Evolutionary conservation across 2,329 filamentous ascomycete species (phyloP), one percentile per base, ranked within the genome.

Genomic region (Talaromyces sp.): DNA sequence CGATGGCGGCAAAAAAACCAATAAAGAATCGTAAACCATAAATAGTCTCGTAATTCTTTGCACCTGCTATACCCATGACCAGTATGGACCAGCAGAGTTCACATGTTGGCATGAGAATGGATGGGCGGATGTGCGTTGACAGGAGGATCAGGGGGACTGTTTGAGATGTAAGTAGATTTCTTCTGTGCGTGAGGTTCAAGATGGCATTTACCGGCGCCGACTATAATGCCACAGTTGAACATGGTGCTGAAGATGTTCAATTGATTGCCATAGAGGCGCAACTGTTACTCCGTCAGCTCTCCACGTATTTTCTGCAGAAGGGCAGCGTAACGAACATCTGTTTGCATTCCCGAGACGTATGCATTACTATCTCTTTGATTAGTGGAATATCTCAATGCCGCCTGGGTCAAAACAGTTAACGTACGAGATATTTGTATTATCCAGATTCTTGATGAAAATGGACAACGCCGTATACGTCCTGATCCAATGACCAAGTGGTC

Each of bases 391-490:
- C 7, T 25, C 15, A 37, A 6, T 22, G 5, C 5, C 7, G 1
- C n/a, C 0, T 2, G 22, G 35, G 8, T 11, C 21, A 2, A 17
- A 13, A 15, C 15, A 6, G 21, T 11, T 3, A n/a, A 52, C 51
- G 11, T 53, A 53, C 51, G 53, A 55, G 9, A 55, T 55, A 33
- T 55, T 55, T 2, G 53, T 45, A 45, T 55, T 55, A 22, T 55
- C 53, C 28, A 55, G 6, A 15, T 55, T 55, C 28, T 55, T 55
- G n/a, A 55, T 46, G 11, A 55, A 55, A 8, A 55, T 55, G 2
- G 53, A 55, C 7, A 55, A 19, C 1, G 39, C 40, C 2, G 53
- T 55, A 28, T 55, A 46, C 17, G 31, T 46, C 31, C 53, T 55
- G 3, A 31, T 17, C 19, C 1, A 3, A 19, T 17, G 3, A 28